phyloP scores from a whole-genome alignment of 2,329 filamentous ascomycete genomes.

The Aspergillus felis region DNA sequence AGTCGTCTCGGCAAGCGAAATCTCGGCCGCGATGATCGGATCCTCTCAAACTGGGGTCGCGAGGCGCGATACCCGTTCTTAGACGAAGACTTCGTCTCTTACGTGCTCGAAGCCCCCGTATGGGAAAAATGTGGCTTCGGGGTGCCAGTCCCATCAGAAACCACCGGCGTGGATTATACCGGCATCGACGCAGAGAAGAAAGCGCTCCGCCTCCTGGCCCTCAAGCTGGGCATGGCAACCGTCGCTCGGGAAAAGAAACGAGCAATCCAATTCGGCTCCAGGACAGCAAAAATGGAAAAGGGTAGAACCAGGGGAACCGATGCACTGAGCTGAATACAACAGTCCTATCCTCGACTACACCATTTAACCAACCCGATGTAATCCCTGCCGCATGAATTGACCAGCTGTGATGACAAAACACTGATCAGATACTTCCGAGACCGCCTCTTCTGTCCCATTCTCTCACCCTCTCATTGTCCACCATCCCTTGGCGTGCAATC shows the following conservation, averaged over 20 bases:
- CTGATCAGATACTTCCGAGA: constrained; percentile 43
- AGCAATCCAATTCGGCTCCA: constrained; percentile 79
- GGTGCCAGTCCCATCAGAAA: constrained; percentile 28
- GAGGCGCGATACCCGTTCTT: constrained; percentile 89
- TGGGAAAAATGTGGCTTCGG: constrained; percentile 88
- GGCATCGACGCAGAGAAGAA: constrained; percentile 74
- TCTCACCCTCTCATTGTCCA: constrained; percentile 5
- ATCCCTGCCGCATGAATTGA: not conserved
- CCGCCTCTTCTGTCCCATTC: constrained; percentile 7
- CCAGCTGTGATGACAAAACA: constrained; percentile 40
- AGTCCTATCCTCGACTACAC: not conserved
- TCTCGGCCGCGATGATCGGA: constrained; percentile 85
- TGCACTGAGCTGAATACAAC: constrained; percentile 32
- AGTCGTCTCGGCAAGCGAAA: constrained; percentile 87
- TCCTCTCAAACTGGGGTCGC: constrained; percentile 82
- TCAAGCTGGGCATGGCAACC: constrained; percentile 64
- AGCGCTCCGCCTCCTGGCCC: constrained; percentile 71
- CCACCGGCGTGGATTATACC: constrained; percentile 2
- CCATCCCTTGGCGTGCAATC: not conserved
- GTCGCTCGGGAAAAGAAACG: constrained; percentile 89
- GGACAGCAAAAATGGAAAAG: constrained; percentile 76
- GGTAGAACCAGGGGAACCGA: constrained; percentile 65
- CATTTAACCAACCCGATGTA: not conserved
- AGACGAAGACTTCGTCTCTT: constrained; percentile 79
- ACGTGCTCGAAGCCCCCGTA: constrained; percentile 70